These are phyloP conservation scores for Tieghemiomyces parasiticus DNA, from an alignment of 192 early-diverging fungal genomes.

Conservation along the genomic window DNA sequence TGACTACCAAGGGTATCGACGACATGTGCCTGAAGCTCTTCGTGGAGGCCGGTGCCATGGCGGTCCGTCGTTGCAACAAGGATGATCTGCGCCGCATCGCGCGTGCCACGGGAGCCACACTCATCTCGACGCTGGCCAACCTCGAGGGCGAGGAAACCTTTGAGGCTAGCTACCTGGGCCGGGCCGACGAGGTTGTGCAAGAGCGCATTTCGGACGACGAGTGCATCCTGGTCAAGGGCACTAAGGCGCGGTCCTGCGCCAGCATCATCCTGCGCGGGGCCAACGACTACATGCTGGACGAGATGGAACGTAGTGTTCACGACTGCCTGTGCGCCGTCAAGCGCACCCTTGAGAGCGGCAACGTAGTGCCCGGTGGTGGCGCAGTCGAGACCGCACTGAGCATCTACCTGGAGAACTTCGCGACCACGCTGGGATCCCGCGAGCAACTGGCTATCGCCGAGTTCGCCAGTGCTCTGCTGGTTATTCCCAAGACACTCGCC, in stretches of 20 bases:
- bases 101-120: constrained; percentile 88
- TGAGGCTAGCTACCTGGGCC: constrained; percentile 72
- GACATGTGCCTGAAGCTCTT: constrained; percentile 97
- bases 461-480: constrained; percentile 85
- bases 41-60: constrained; percentile 96
- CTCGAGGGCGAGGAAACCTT: constrained; percentile 97
- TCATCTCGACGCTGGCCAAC: constrained; percentile 91
- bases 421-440: constrained; percentile 86
- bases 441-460: constrained; percentile 98
- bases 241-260: constrained; percentile 69
- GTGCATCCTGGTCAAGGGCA: constrained; percentile 88
- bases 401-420: constrained; percentile 98
- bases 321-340: constrained; percentile 93
- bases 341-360: constrained; percentile 87
- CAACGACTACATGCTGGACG: constrained; percentile 98
- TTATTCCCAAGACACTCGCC: constrained; percentile 95
- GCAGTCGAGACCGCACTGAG: constrained; percentile 91
- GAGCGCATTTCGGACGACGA: constrained; percentile 98
- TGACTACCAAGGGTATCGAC: constrained; percentile 99
- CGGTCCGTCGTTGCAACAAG: constrained; percentile 88
- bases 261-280: constrained; percentile 96
- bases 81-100: constrained; percentile 97
- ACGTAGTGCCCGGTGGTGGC: constrained; percentile 95
- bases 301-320: constrained; percentile 97
- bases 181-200: constrained; percentile 92